These are phyloP conservation scores for Theileria sp. DNA, from an alignment of 169 alveolate species.

Conservation along the genomic window DNA sequence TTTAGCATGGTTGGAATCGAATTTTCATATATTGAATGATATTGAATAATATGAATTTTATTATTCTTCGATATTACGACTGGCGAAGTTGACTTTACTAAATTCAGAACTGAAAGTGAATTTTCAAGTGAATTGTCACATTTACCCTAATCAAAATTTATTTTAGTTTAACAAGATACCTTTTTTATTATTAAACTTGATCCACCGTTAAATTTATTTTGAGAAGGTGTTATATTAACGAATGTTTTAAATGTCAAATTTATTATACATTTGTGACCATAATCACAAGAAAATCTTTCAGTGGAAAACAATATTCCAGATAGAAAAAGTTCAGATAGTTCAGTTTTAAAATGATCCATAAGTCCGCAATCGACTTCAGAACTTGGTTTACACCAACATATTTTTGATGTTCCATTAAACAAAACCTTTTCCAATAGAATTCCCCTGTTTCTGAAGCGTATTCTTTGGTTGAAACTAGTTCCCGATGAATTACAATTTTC, in stretches of 20 bases:
- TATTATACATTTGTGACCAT: neutral
- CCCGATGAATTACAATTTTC: neutral
- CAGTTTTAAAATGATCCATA: constrained; percentile 28
- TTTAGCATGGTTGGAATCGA: neutral
- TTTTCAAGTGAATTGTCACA: neutral
- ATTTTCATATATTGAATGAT: constrained; percentile 7
- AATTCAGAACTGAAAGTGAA: neutral
- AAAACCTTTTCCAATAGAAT: neutral
- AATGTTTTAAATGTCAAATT: neutral
- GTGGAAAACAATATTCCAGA: constrained; percentile 21
- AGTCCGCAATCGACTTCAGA: neutral
- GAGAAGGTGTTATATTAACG: neutral
- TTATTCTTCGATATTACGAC: neutral
- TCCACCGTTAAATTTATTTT: neutral
- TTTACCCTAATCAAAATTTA: neutral
- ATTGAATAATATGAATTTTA: neutral
- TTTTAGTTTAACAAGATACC: neutral
- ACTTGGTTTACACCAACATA: constrained; percentile 53
- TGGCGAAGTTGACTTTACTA: neutral
- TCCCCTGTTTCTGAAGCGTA: neutral
- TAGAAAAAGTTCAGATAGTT: constrained; percentile 22
- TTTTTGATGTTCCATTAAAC: neutral
- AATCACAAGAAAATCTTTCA: neutral
- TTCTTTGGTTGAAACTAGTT: neutral
- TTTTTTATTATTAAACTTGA: constrained; percentile 12